Conservation (phyloP, 2,329 filamentous ascomycete genomes). For the Blastomyces gilchristii region DNA sequence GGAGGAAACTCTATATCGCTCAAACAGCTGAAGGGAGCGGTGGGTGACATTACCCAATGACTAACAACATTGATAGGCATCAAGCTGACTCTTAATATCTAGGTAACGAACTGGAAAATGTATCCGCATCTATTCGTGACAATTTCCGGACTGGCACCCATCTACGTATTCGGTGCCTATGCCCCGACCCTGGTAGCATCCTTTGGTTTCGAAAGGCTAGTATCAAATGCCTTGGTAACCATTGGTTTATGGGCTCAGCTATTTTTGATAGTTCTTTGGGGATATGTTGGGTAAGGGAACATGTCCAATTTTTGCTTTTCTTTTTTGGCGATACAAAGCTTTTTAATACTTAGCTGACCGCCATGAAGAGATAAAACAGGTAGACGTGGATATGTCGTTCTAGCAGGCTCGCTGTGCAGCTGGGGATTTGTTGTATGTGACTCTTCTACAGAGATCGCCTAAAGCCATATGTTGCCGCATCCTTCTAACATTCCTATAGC, state of each 20-base stretch:
- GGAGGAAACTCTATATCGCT: not conserved
- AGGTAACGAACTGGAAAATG: constrained; percentile 42
- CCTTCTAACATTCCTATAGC: constrained; percentile 4
- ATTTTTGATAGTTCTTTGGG: constrained; percentile 10
- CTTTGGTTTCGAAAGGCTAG: constrained; percentile 40
- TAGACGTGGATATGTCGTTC: constrained; percentile 8
- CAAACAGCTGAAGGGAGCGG: not conserved
- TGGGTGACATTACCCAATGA: not conserved
- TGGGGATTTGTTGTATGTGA: constrained; percentile 10
- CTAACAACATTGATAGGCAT: constrained; percentile 24
- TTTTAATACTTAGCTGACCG: not conserved
- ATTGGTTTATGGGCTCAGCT: constrained; percentile 29
- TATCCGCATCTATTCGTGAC: constrained; percentile 43
- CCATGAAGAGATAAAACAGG: constrained; percentile 6
- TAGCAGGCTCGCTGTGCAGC: constrained; percentile 8
- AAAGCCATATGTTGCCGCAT: not conserved
- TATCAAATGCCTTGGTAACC: constrained; percentile 42
- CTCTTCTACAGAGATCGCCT: not conserved
- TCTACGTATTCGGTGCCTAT: constrained; percentile 42
- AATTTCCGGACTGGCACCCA: constrained; percentile 37
- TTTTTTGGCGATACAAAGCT: not conserved
- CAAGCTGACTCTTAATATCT: constrained; percentile 25
- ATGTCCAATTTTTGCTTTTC: not conserved
- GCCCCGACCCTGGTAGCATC: constrained; percentile 41
- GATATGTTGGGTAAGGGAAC: constrained; percentile 7